phyloP scores from a whole-genome alignment of 129 eudicot genomes.

The Scalesia atractyloides region DNA sequence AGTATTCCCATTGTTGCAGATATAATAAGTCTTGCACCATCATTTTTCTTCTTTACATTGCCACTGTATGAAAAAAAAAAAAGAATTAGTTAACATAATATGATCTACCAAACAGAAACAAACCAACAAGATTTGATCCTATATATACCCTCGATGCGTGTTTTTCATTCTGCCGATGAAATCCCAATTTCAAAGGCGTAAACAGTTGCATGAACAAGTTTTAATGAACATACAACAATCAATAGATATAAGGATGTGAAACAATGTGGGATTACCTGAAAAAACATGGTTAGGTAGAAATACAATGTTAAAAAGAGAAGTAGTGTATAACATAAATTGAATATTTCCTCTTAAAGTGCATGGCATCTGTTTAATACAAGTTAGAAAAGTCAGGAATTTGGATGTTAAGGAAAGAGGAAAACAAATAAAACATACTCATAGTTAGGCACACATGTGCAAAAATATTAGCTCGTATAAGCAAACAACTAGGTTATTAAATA shows the following conservation, averaged over 20 bases:
- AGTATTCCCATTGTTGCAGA: conserved; percentile 67
- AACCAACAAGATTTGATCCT: conserved; percentile 6
- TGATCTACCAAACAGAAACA: background rate
- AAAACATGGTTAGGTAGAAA: conserved; percentile 17
- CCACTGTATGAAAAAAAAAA: conserved; percentile 38
- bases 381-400: background rate
- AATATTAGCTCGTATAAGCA: background rate
- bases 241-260: background rate
- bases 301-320: background rate
- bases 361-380: background rate
- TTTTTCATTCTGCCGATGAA: conserved; percentile 47
- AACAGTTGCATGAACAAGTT: conserved; percentile 26
- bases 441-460: conserved; percentile 8
- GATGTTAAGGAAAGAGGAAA: background rate
- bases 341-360: conserved; percentile 4
- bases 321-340: background rate
- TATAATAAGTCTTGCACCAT: conserved; percentile 55
- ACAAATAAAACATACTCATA: conserved; percentile 8
- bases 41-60: conserved; percentile 57
- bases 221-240: background rate
- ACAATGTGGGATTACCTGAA: conserved; percentile 17
- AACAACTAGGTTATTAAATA: background rate
- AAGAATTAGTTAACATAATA: background rate
- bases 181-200: conserved; percentile 41
- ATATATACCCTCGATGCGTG: conserved; percentile 63